phyloP scores from a whole-genome alignment of 2,329 filamentous ascomycete genomes.

The Aspergillus eucalypticola region DNA sequence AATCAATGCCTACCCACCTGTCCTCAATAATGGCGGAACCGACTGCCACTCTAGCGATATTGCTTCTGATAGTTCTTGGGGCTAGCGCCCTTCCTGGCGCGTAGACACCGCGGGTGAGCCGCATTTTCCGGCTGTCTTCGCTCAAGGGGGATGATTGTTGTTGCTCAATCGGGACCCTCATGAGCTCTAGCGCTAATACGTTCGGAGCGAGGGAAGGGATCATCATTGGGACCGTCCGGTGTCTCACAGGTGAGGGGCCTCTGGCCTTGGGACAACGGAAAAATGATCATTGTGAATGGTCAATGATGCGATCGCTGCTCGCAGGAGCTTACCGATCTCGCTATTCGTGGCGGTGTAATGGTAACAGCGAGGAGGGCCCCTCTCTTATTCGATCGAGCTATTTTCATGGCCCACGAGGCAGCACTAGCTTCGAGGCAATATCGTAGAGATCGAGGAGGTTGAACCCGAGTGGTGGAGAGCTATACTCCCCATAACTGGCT shows the following conservation, averaged over 20 bases:
- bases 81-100: slow-evolving; percentile 2
- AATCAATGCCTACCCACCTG: neutral
- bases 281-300: slow-evolving; percentile 7
- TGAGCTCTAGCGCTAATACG: slow-evolving; percentile 5
- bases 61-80: neutral
- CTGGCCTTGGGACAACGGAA: slow-evolving; percentile 9
- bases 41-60: neutral
- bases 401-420: slow-evolving; percentile 3
- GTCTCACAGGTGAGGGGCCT: slow-evolving; percentile 22
- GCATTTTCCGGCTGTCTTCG: slow-evolving; percentile 1
- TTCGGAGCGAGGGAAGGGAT: slow-evolving; percentile 6
- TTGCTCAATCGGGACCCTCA: slow-evolving; percentile 6
- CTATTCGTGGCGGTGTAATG: slow-evolving; percentile 12
- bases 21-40: neutral
- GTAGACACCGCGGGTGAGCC: slow-evolving; percentile 7
- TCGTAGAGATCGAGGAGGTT: slow-evolving; percentile 10
- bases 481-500: neutral
- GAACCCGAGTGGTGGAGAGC: neutral
- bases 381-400: neutral
- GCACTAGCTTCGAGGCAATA: neutral
- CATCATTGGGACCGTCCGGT: slow-evolving; percentile 12
- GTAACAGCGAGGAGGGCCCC: neutral
- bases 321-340: slow-evolving; percentile 7
- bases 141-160: neutral
- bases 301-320: slow-evolving; percentile 6